Percentiles rank a stretch among this genome's conserved stretches.
Evolutionary conservation across 78 protist species (phyloP).

Genomic region (Dictyostelium brefeldianum): DNA sequence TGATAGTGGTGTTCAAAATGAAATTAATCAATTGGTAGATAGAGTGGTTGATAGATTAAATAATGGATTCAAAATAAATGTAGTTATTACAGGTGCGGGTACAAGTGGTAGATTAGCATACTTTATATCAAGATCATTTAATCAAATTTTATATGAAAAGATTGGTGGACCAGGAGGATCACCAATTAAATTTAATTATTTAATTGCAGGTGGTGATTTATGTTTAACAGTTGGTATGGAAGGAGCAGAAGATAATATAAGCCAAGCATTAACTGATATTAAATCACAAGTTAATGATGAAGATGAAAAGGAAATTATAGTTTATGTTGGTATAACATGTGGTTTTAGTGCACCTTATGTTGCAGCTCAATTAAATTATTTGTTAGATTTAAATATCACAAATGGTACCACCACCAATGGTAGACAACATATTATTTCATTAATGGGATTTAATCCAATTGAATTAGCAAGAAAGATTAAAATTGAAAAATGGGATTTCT

Average conservation of each 20-base stretch:
- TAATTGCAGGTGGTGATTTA: conserved; percentile 92
- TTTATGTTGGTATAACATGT: conserved; percentile 93
- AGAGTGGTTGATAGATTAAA: background rate
- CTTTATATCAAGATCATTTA: conserved; percentile 59
- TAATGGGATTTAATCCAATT: conserved; percentile 93
- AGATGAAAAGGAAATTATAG: background rate
- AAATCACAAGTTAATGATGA: background rate
- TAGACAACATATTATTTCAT: conserved; percentile 18
- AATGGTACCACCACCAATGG: no score
- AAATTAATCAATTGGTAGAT: background rate
- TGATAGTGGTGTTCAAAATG: background rate
- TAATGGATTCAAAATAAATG: background rate
- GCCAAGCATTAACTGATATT: conserved; percentile 63
- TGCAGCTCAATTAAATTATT: conserved; percentile 83
- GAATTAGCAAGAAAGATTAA: conserved; percentile 65
- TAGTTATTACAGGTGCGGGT: conserved; percentile 63
- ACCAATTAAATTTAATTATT: conserved; percentile 50
- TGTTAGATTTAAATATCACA: background rate
- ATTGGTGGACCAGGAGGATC: no score
- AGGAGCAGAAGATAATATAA: conserved; percentile 87
- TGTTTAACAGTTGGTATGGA: conserved; percentile 88
- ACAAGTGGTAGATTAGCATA: conserved; percentile 92
- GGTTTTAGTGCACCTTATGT: conserved; percentile 95
- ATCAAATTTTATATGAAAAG: background rate
- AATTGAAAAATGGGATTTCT: conserved; percentile 82